Evolutionary conservation across 257 asterid species (phyloP), one percentile per base, ranked within the genome.

Genomic region (Striga asiatica): DNA sequence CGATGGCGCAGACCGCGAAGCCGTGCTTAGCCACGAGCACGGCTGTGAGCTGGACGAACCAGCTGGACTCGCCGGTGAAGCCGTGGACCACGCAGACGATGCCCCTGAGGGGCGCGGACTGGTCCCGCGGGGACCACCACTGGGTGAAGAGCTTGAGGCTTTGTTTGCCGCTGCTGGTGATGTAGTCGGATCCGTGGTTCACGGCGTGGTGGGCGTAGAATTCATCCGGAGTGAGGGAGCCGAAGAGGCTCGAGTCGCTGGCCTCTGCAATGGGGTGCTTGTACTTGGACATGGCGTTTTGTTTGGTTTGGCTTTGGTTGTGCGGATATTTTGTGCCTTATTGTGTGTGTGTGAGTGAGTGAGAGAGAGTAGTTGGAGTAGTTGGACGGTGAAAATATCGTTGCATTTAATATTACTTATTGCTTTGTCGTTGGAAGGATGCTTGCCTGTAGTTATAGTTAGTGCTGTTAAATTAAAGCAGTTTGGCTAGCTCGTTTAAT

Each of bases 31-130:
- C 76, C 13, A 74, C 19, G 73, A 65, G 79, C 1, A 87, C 88
- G 71, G 95, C 71, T 43, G 98, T 91, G 77, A 88, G 94, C 73
- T 80, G 96, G 42, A 84, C 78, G 71, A 92, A 74, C 98, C 97
- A 88, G 76, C 84, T 88, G 54, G 91, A 75, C 67, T 92, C 99
- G 31, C 99, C 99, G 68, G 99, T 92, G 94, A 34, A 92, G 39
- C 99, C 99, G 68, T 88, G 99, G 41, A 82, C 77, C 49, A 79
- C 88, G 65, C 95, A 88, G 54, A 92, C 83, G 32, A 79, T 65
- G 57, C 91, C 97, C 3, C 46, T 71, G 48, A 74, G 14, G 0
- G 93, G 86, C 17, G 58, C 16, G 53, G 72, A 10, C 0, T 56
- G 56, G 16, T n/a, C 28, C 16, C 4, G 75, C 0, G 98, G 98